Evolutionary conservation across 108 stramenopile genomes (phyloP).

Genomic region (Skeletonema marinoi): DNA sequence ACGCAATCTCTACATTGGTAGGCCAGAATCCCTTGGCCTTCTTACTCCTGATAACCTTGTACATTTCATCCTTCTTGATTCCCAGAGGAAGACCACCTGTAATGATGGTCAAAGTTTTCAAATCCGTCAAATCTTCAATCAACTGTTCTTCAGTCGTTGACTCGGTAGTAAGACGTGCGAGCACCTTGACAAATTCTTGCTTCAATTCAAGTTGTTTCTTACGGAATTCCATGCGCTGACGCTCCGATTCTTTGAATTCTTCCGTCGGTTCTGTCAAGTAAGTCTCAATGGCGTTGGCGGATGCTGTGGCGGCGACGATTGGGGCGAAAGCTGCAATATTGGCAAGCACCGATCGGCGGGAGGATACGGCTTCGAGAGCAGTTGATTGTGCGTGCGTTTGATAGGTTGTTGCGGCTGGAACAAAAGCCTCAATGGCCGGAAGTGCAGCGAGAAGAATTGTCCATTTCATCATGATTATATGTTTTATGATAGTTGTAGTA

Average conservation of each 20-base stretch:
- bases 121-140: conserved; percentile 55
- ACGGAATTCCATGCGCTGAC: conserved; percentile 76
- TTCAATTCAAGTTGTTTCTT: conserved; percentile 66
- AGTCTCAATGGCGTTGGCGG: conserved; percentile 36
- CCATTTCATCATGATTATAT: background rate
- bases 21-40: conserved; percentile 87
- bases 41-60: conserved; percentile 75
- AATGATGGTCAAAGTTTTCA: conserved; percentile 51
- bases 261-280: conserved; percentile 86
- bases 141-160: conserved; percentile 58
- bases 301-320: background rate
- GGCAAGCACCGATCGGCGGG: background rate
- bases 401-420: background rate
- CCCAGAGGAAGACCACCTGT: conserved; percentile 81
- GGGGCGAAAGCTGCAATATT: background rate
- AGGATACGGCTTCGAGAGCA: background rate
- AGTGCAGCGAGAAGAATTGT: background rate
- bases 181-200: conserved; percentile 57
- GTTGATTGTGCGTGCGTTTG: background rate
- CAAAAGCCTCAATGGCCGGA: background rate
- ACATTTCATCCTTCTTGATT: conserved; percentile 83
- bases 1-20: conserved; percentile 80
- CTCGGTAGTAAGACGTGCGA: conserved; percentile 60
- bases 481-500: background rate
- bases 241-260: conserved; percentile 86